Evolutionary conservation across 2,329 filamentous ascomycete genomes (phyloP).

Genomic region (Thelonectria discophora): DNA sequence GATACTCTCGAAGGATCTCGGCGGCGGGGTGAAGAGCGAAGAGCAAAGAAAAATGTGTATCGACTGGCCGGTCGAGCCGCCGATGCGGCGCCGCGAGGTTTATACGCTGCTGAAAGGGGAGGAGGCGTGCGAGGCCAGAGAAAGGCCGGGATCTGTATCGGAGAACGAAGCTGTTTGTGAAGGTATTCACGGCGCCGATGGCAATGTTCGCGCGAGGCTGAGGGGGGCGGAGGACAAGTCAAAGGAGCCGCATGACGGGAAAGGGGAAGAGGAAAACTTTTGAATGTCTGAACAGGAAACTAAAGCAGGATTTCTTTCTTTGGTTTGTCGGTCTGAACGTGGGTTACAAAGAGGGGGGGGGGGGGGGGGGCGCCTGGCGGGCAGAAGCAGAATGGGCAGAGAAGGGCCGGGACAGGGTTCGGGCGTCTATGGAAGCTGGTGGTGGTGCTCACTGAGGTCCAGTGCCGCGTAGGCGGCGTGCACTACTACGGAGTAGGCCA

Average conservation of each 20-base stretch:
- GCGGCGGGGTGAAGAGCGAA: conserved; percentile 28
- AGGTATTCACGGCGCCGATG: conserved; percentile 26
- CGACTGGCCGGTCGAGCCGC: conserved; percentile 31
- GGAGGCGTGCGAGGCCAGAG: conserved; percentile 4
- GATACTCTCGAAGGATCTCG: conserved; percentile 12
- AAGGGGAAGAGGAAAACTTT: conserved; percentile 7
- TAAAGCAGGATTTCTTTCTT: conserved; percentile 20
- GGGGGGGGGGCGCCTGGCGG: neutral
- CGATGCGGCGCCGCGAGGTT: conserved; percentile 28
- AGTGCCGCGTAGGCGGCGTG: no score
- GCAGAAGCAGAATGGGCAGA: conserved; percentile 8
- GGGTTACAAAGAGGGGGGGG: neutral
- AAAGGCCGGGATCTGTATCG: neutral
- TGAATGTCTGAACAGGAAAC: conserved; percentile 13
- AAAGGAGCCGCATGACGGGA: conserved; percentile 41
- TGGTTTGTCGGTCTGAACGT: conserved; percentile 10
- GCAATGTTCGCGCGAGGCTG: conserved; percentile 39
- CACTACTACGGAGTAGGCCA: no score
- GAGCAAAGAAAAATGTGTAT: conserved; percentile 34
- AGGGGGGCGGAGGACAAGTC: conserved; percentile 38
- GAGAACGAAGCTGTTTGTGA: conserved; percentile 27
- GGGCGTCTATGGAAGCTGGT: neutral
- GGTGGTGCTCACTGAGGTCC: no score
- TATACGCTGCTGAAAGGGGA: conserved; percentile 15
- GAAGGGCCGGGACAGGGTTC: conserved; percentile 16